Percentiles rank a stretch among this genome's conserved stretches.
Conservation (phyloP, 2,329 filamentous ascomycete genomes). For the Coniella vitis region DNA sequence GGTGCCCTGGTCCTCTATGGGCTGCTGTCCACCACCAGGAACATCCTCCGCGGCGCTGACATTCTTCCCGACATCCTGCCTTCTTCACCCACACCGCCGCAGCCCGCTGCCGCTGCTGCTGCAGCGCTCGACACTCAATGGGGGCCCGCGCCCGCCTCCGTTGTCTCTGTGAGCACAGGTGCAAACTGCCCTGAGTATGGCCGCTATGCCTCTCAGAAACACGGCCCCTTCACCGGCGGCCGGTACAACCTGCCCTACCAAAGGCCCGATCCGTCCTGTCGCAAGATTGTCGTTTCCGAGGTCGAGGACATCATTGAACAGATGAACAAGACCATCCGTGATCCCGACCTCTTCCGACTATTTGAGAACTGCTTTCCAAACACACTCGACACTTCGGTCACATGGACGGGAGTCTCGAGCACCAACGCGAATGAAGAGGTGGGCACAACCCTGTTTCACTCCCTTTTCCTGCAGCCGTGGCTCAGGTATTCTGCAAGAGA, state of each 20-base stretch:
- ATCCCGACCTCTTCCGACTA: slow-evolving; percentile 59
- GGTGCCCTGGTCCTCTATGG: slow-evolving; percentile 12
- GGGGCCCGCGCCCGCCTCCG: neutral
- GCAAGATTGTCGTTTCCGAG: slow-evolving; percentile 62
- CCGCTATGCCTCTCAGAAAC: slow-evolving; percentile 22
- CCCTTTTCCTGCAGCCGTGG: neutral
- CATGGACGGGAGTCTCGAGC: slow-evolving; percentile 56
- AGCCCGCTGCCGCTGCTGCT: neutral
- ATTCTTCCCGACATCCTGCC: neutral
- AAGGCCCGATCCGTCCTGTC: slow-evolving; percentile 59
- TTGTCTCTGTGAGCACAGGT: slow-evolving; percentile 6
- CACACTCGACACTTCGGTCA: slow-evolving; percentile 64
- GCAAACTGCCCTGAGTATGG: slow-evolving; percentile 25
- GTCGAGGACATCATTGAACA: slow-evolving; percentile 61
- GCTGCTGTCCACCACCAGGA: slow-evolving; percentile 8
- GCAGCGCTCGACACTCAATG: neutral
- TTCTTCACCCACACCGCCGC: no score
- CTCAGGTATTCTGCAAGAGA: neutral
- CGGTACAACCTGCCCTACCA: slow-evolving; percentile 27
- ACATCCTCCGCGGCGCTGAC: slow-evolving; percentile 9
- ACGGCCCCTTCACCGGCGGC: slow-evolving; percentile 26
- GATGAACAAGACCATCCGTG: slow-evolving; percentile 25
- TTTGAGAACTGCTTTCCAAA: slow-evolving; percentile 74
- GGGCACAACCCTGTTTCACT: neutral
- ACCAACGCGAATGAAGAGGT: slow-evolving; percentile 32